Percentiles rank a stretch among this genome's conserved stretches.
Evolutionary conservation across 805 yeast species (phyloP).

Genomic region (Candida silvatica): DNA sequence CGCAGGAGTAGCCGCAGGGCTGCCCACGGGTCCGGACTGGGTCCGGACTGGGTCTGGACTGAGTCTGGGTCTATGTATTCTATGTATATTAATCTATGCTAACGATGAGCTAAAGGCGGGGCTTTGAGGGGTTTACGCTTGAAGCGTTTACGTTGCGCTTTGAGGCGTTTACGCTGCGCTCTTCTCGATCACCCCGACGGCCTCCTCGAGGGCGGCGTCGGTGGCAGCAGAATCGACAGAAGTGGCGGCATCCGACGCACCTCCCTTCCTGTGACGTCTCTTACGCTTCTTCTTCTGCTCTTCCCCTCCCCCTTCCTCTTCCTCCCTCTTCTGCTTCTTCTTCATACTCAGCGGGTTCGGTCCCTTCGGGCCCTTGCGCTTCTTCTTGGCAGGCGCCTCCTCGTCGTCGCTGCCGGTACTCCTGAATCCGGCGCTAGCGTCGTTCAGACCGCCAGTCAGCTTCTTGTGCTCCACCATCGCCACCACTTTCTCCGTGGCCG

Average conservation of each 20-base stretch:
- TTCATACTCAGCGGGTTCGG: slow-evolving; percentile 91
- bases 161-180: too few species aligned
- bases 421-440: slow-evolving; percentile 25
- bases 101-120: too few species aligned
- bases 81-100: too few species aligned
- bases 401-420: too few species aligned
- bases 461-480: slow-evolving; percentile 52
- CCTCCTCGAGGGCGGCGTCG: neutral
- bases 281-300: neutral
- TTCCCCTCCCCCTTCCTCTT: neutral
- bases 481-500: slow-evolving; percentile 49
- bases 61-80: too few species aligned
- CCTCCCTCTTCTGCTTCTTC: slow-evolving; percentile 28
- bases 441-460: slow-evolving; percentile 72
- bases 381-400: slow-evolving; percentile 15
- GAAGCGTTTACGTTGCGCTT: too few species aligned
- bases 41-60: too few species aligned
- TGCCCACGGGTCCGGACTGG: too few species aligned
- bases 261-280: slow-evolving; percentile 2
- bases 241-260: neutral
- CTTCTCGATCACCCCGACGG: too few species aligned
- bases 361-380: slow-evolving; percentile 63
- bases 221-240: neutral
- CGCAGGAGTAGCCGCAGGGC: slow-evolving; percentile 10
- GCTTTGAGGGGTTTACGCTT: too few species aligned